Evolutionary conservation across 2,329 filamentous ascomycete species (phyloP).

Genomic region (Colletotrichum graminicola): DNA sequence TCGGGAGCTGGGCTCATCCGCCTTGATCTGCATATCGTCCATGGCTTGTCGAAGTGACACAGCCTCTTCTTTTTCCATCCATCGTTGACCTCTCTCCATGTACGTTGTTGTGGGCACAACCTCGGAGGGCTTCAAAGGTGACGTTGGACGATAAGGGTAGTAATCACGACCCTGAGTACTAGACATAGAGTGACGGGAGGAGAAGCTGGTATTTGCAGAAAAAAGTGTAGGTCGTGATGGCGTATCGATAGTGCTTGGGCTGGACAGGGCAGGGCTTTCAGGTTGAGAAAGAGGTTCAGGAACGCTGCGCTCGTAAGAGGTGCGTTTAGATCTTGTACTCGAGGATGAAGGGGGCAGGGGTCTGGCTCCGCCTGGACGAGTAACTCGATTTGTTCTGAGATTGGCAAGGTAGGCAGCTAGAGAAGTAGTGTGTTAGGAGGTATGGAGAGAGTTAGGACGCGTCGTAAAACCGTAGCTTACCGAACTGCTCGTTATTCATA

Average conservation of each 20-base stretch:
- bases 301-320: conserved; percentile 48
- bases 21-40: conserved; percentile 76
- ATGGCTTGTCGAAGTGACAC: conserved; percentile 77
- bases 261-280: conserved; percentile 25
- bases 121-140: conserved; percentile 67
- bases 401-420: conserved; percentile 56
- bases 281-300: conserved; percentile 42
- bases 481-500: conserved; percentile 77
- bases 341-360: conserved; percentile 62
- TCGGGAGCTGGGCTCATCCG: conserved; percentile 40
- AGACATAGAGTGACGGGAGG: conserved; percentile 63
- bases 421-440: conserved; percentile 14
- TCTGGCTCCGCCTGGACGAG: conserved; percentile 78
- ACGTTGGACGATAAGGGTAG: conserved; percentile 58
- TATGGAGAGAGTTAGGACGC: conserved; percentile 7
- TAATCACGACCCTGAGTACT: conserved; percentile 64
- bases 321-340: conserved; percentile 51
- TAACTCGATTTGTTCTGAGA: conserved; percentile 75
- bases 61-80: conserved; percentile 86
- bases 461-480: conserved; percentile 55
- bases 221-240: conserved; percentile 37
- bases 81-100: conserved; percentile 79
- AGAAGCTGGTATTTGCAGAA: conserved; percentile 54
- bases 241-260: conserved; percentile 35
- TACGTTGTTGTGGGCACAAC: conserved; percentile 76